Base-by-base conservation (phyloP, 2,329 filamentous ascomycete genomes). In the Mycosphaerella sp. region DNA sequence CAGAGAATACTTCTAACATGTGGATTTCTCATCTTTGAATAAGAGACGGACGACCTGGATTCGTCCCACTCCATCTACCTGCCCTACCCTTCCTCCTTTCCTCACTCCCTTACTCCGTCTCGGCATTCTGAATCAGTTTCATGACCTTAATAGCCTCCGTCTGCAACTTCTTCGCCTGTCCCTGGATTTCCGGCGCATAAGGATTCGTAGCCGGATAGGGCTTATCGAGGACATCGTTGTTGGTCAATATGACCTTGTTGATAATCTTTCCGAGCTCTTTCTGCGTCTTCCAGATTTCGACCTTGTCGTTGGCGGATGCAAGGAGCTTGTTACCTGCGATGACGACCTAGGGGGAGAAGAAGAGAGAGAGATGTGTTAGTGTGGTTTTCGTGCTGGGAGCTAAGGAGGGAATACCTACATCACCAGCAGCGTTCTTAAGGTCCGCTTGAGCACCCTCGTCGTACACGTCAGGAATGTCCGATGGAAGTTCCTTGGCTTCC, bases 261-360 rank as follows among this genome's bases (percentile, higher is more conserved):
- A 57, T 49, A n/a, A 59, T 59, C 55, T 59, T 57, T 4, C 57
- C 57, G 12, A 59, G 41, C 9, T 57, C 54, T 45, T 59, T 54
- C 36, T 59, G 44, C 7, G 41, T 30, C 12, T 51, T 55, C 52
- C 52, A 59, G 21, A 59, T 43, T 13, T 59, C 57, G 27, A 42
- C 25, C 36, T 59, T 59, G 16, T 57, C 55, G 41, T 55, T 43
- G 10, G 54, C 44, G 7, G 57, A 51, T 2, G 52, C 49, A 8
- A 55, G n/a, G 36, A 59, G 54, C 36, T 57, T 59, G 41, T 55
- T 52, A 9, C 34, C 42, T 14, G 57, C 57, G n/a, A 52, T 55
- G 47, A 59, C 48, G 43, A 49, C 47, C 57, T 59, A 14, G 18
- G 25, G n/a, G 37, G 13, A 30, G 28, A 41, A 6, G 2, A 35